Conservation (phyloP, 148 eudicot species). For the Amaranthus palmeri region DNA sequence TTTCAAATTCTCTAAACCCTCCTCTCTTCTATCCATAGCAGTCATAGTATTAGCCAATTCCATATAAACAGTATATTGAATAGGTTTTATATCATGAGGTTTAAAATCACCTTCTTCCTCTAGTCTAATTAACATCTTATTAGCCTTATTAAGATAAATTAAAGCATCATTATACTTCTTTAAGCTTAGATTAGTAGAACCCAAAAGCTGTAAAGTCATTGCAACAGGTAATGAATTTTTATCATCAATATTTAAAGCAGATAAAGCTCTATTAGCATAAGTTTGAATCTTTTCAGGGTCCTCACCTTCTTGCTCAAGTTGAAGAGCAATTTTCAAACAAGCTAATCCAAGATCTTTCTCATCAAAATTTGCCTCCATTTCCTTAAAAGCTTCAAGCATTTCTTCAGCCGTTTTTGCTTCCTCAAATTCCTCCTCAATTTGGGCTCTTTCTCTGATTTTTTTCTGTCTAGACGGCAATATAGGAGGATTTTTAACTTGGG, state of each 20-base stretch:
- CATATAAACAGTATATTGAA: constrained; percentile 79
- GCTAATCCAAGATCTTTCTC: constrained; percentile 78
- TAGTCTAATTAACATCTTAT: constrained; percentile 50
- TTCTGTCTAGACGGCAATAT: constrained; percentile 61
- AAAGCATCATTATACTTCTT: constrained; percentile 76
- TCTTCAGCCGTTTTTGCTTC: constrained; percentile 61
- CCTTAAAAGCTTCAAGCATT: constrained; percentile 66
- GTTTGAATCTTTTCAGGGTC: constrained; percentile 57
- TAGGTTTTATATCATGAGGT: constrained; percentile 45
- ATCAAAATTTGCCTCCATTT: constrained; percentile 67
- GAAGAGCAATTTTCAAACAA: constrained; percentile 71
- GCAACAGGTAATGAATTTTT: constrained; percentile 57
- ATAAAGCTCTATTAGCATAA: constrained; percentile 74
- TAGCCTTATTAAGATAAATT: constrained; percentile 77
- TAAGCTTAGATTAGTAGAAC: constrained; percentile 54
- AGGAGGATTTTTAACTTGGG: constrained; percentile 38
- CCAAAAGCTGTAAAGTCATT: constrained; percentile 81
- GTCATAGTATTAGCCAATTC: constrained; percentile 74
- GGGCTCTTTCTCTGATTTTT: constrained; percentile 49
- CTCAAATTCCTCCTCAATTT: constrained; percentile 74
- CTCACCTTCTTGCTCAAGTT: constrained; percentile 85
- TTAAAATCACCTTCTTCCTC: constrained; percentile 40
- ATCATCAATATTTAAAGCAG: constrained; percentile 40
- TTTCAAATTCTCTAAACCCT: constrained; percentile 56
- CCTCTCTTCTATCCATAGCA: constrained; percentile 91